Conservation (phyloP, 1,284 basidiomycete genomes). For the Acaromyces ingoldii region DNA sequence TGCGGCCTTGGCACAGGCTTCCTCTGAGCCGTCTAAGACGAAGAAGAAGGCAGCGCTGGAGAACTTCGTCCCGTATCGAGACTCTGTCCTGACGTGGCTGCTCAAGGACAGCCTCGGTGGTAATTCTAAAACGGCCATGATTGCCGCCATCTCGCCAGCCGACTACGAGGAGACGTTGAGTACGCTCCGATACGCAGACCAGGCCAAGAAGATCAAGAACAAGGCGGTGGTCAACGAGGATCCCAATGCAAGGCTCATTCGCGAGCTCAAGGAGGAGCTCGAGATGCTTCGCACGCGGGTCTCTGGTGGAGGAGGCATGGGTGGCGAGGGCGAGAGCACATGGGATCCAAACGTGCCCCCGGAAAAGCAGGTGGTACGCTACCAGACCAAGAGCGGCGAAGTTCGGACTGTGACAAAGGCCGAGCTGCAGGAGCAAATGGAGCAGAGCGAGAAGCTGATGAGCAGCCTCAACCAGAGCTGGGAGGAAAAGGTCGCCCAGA, state of each 20-base stretch:
- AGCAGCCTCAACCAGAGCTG: slow-evolving; percentile 91
- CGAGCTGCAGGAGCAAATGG: slow-evolving; percentile 92
- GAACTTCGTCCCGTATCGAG: slow-evolving; percentile 44
- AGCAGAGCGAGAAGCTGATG: slow-evolving; percentile 95
- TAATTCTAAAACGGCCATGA: slow-evolving; percentile 56
- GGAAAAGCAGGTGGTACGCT: slow-evolving; percentile 91
- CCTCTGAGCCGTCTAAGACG: slow-evolving; percentile 24
- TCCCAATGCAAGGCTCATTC: slow-evolving; percentile 95
- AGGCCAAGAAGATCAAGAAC: slow-evolving; percentile 99
- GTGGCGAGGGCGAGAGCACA: slow-evolving; percentile 60
- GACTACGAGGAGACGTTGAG: slow-evolving; percentile 97
- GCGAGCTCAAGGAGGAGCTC: slow-evolving; percentile 96
- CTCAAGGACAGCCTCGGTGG: slow-evolving; percentile 47
- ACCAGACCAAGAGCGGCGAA: slow-evolving; percentile 85
- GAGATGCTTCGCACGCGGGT: slow-evolving; percentile 56
- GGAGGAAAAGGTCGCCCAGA: slow-evolving; percentile 90
- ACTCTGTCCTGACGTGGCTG: slow-evolving; percentile 53
- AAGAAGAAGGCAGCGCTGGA: slow-evolving; percentile 30
- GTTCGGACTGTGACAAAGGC: slow-evolving; percentile 94
- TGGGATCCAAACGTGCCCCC: slow-evolving; percentile 86
- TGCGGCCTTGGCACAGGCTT: slow-evolving; percentile 39
- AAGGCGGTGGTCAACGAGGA: slow-evolving; percentile 98
- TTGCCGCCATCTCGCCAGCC: slow-evolving; percentile 93
- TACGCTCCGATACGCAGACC: slow-evolving; percentile 88
- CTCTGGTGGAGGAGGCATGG: slow-evolving; percentile 15